Percentiles rank a stretch among this genome's conserved stretches.
These are phyloP conservation scores for Ceratopteris richardii DNA, from an alignment of 75 land plant genomes.

Conservation along the genomic window DNA sequence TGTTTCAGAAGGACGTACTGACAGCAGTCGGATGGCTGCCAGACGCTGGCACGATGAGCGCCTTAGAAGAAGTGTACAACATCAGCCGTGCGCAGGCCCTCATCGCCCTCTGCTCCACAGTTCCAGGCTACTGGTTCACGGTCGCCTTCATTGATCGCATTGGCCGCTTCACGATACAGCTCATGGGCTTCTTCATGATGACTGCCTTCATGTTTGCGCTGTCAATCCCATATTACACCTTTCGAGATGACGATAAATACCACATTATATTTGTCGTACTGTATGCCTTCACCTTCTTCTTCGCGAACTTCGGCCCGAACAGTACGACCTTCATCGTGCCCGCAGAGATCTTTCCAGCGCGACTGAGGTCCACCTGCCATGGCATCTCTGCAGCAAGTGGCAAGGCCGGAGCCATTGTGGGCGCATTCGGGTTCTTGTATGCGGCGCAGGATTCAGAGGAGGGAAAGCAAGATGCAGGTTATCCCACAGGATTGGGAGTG, in stretches of 20 bases:
- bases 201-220: constrained; percentile 36
- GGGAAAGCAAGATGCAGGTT: too few species aligned
- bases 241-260: not conserved
- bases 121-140: constrained; percentile 42
- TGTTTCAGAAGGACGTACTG: too few species aligned
- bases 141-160: constrained; percentile 21
- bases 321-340: constrained; percentile 34
- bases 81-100: constrained; percentile 23
- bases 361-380: constrained; percentile 72
- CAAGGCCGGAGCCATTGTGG: too few species aligned
- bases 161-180: too few species aligned
- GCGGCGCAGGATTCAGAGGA: too few species aligned
- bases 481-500: too few species aligned
- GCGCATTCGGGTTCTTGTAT: too few species aligned
- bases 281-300: too few species aligned
- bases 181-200: constrained; percentile 33
- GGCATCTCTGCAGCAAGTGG: too few species aligned
- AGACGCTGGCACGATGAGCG: constrained; percentile 15
- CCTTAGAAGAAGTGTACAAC: too few species aligned
- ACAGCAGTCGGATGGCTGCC: too few species aligned
- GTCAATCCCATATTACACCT: constrained; percentile 22
- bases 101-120: constrained; percentile 29
- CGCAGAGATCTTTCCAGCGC: too few species aligned
- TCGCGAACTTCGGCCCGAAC: constrained; percentile 50
- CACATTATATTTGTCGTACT: constrained; percentile 46